Evolutionary conservation across 129 eudicot species (phyloP).

Genomic region (Flaveria sonorensis): DNA sequence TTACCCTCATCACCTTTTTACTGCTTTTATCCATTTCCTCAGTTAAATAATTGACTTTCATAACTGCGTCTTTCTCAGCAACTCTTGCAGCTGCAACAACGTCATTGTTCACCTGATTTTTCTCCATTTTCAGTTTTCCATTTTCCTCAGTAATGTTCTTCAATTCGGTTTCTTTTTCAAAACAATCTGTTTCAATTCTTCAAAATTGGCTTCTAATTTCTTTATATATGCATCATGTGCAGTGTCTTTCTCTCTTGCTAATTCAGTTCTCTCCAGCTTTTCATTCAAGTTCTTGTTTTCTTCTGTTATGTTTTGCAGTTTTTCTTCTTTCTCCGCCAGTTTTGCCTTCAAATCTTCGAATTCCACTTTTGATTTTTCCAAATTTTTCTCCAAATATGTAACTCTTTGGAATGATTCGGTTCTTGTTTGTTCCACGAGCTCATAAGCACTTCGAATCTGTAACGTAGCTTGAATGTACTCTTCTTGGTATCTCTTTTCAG

Average conservation of each 20-base stretch:
- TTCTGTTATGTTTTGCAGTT: slow-evolving; percentile 36
- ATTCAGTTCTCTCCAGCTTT: slow-evolving; percentile 37
- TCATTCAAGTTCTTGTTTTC: slow-evolving; percentile 45
- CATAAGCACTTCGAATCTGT: slow-evolving; percentile 79
- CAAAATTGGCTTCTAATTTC: slow-evolving; percentile 45
- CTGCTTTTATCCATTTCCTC: slow-evolving; percentile 77
- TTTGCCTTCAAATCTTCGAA: slow-evolving; percentile 61
- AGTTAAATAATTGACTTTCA: slow-evolving; percentile 59
- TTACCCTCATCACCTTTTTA: slow-evolving; percentile 47
- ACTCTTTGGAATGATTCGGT: slow-evolving; percentile 52
- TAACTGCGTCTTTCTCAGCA: slow-evolving; percentile 62
- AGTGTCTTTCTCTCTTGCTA: slow-evolving; percentile 31
- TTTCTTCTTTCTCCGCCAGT: slow-evolving; percentile 46
- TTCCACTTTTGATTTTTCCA: slow-evolving; percentile 44
- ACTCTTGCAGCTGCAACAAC: slow-evolving; percentile 46
- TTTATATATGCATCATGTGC: slow-evolving; percentile 43
- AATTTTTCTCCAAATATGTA: slow-evolving; percentile 47
- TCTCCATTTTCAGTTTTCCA: slow-evolving; percentile 55
- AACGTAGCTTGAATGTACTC: slow-evolving; percentile 71
- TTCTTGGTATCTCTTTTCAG: slow-evolving; percentile 72
- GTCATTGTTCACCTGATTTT: slow-evolving; percentile 44
- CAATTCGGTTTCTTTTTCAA: slow-evolving; percentile 52
- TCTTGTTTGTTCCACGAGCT: slow-evolving; percentile 62
- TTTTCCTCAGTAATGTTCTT: slow-evolving; percentile 62
- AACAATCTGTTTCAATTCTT: slow-evolving; percentile 45